These are phyloP conservation scores for Volvariella surrecta DNA, from an alignment of 1,284 basidiomycete genomes.

Conservation along the genomic window DNA sequence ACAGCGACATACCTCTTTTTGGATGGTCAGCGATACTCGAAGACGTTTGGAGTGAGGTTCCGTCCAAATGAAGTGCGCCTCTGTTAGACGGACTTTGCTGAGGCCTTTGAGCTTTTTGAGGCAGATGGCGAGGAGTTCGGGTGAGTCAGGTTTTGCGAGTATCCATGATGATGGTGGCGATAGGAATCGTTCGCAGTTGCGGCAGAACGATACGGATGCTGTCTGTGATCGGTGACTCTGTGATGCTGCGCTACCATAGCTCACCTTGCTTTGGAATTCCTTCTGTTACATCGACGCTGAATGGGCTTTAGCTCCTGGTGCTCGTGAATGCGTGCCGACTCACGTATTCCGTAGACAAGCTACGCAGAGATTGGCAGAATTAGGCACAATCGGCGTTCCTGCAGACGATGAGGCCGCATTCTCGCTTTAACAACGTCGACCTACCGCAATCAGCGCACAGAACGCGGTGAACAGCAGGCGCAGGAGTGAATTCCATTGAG, in stretches of 20 bases:
- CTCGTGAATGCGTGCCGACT: slow-evolving; percentile 15
- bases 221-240: background rate
- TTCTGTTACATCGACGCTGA: slow-evolving; percentile 92
- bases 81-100: slow-evolving; percentile 90
- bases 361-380: slow-evolving; percentile 96
- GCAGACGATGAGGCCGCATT: slow-evolving; percentile 8
- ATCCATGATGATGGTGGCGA: slow-evolving; percentile 89
- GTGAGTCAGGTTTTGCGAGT: slow-evolving; percentile 81
- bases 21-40: slow-evolving; percentile 91
- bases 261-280: slow-evolving; percentile 94
- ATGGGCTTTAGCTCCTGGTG: background rate
- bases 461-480: slow-evolving; percentile 65
- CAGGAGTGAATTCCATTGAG: slow-evolving; percentile 66
- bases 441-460: slow-evolving; percentile 79
- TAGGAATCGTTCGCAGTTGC: slow-evolving; percentile 94
- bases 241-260: background rate
- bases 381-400: slow-evolving; percentile 93
- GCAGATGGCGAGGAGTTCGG: slow-evolving; percentile 87
- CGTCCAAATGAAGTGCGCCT: slow-evolving; percentile 99
- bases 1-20: slow-evolving; percentile 75
- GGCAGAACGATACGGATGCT: slow-evolving; percentile 90
- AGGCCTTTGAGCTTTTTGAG: slow-evolving; percentile 93
- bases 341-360: slow-evolving; percentile 83
- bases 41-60: slow-evolving; percentile 96
- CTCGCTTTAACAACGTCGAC: slow-evolving; percentile 12